phyloP scores from a whole-genome alignment of 768 basidiomycete species.

The Gymnopilus dilepis region DNA sequence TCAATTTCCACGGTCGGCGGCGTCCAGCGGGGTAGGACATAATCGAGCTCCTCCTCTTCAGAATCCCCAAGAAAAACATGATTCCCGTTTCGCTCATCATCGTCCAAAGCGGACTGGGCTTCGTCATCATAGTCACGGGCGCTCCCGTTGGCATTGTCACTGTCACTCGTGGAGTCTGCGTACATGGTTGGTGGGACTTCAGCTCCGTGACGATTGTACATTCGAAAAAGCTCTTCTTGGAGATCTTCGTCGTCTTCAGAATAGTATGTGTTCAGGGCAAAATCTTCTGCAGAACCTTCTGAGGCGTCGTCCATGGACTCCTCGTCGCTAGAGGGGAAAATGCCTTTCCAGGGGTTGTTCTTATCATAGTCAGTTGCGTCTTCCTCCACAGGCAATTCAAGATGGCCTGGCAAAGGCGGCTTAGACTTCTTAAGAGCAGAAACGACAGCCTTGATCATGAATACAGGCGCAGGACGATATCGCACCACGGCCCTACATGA shows the following conservation, averaged over 20 bases:
- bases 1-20: slow-evolving; percentile 51
- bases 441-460: slow-evolving; percentile 66
- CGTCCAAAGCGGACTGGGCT: slow-evolving; percentile 38
- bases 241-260: slow-evolving; percentile 8
- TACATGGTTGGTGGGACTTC: background rate
- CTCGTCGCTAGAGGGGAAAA: slow-evolving; percentile 58
- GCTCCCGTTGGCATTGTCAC: slow-evolving; percentile 26
- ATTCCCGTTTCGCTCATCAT: slow-evolving; percentile 38
- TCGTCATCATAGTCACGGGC: slow-evolving; percentile 41
- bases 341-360: slow-evolving; percentile 73
- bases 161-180: background rate
- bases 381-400: slow-evolving; percentile 19
- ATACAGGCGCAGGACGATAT: slow-evolving; percentile 69
- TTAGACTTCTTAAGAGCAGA: slow-evolving; percentile 53
- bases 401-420: slow-evolving; percentile 15
- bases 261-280: slow-evolving; percentile 31
- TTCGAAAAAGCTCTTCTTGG: background rate
- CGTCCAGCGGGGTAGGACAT: slow-evolving; percentile 56
- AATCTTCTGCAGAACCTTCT: slow-evolving; percentile 42
- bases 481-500: slow-evolving; percentile 65
- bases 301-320: slow-evolving; percentile 36
- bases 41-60: slow-evolving; percentile 15
- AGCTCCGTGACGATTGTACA: background rate
- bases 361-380: slow-evolving; percentile 36
- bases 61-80: slow-evolving; percentile 23